Percentiles rank a stretch among this genome's conserved stretches.
Evolutionary conservation across 2,329 filamentous ascomycete genomes (phyloP).

Genomic region (Talaromyces verruculosus): DNA sequence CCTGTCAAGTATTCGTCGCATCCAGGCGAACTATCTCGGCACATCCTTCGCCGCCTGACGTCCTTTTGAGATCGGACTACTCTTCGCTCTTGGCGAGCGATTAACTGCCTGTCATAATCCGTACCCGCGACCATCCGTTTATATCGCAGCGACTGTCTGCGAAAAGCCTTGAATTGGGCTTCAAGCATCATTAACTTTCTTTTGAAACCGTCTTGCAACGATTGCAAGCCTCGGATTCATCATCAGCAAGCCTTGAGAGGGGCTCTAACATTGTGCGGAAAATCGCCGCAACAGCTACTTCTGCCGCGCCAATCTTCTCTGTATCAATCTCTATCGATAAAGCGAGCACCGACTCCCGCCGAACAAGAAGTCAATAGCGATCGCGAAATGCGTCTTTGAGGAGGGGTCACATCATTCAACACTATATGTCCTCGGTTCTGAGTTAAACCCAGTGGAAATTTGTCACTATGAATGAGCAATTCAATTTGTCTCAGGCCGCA

Average conservation of each 20-base stretch:
- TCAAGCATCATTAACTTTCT: not conserved
- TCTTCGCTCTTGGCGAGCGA: conserved; percentile 2
- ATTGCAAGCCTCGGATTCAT: not conserved
- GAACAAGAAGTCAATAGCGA: not conserved
- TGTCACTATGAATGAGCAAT: conserved; percentile 10
- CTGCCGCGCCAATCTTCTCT: not conserved
- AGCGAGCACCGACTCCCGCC: not conserved
- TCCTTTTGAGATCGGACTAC: not conserved
- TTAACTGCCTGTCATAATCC: not conserved
- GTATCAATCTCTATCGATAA: conserved; percentile 14
- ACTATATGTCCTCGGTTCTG: not conserved
- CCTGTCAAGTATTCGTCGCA: not conserved
- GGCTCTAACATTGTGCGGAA: not conserved
- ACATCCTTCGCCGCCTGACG: not conserved
- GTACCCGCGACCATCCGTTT: not conserved
- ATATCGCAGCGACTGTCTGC: not conserved
- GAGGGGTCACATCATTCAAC: not conserved
- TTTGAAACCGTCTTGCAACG: not conserved
- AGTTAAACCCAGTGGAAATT: not conserved
- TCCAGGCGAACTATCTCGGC: not conserved
- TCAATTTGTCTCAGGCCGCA: not conserved
- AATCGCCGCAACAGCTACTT: not conserved
- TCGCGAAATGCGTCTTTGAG: conserved; percentile 17
- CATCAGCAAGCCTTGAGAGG: not conserved
- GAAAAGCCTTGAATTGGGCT: not conserved